A percentile compares a stretch with the other conserved stretches of the same genome.
Conservation (phyloP, 2,329 filamentous ascomycete genomes). For the Microsporum audouinii region DNA sequence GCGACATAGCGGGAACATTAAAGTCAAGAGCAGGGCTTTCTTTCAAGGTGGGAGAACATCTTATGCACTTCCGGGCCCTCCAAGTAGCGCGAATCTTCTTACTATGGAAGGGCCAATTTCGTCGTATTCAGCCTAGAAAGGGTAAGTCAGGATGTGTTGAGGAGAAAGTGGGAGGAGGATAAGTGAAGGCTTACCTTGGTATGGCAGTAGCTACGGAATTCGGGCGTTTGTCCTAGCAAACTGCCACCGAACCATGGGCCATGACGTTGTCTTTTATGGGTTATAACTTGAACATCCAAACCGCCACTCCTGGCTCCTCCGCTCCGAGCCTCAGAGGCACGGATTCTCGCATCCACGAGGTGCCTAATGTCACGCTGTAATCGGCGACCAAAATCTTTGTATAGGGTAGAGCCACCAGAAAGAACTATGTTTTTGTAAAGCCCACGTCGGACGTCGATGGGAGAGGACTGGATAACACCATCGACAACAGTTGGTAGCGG, state of each 20-base stretch:
- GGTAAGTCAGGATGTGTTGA: slow-evolving; percentile 3
- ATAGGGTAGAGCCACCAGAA: slow-evolving; percentile 90
- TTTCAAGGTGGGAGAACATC: not conserved
- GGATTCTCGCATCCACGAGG: slow-evolving; percentile 83
- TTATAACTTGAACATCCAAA: slow-evolving; percentile 91
- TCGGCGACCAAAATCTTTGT: slow-evolving; percentile 94
- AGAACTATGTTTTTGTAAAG: slow-evolving; percentile 99
- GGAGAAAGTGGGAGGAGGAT: slow-evolving; percentile 3
- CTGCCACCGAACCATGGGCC: slow-evolving; percentile 98
- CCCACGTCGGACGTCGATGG: slow-evolving; percentile 91
- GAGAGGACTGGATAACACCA: slow-evolving; percentile 90
- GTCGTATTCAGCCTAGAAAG: slow-evolving; percentile 55
- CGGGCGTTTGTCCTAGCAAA: slow-evolving; percentile 89
- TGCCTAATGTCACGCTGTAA: slow-evolving; percentile 96
- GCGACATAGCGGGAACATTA: not conserved
- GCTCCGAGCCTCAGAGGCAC: slow-evolving; percentile 80
- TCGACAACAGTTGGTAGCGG: slow-evolving; percentile 91
- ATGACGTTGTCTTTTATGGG: slow-evolving; percentile 93
- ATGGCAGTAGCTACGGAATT: slow-evolving; percentile 98
- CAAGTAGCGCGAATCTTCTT: slow-evolving; percentile 81
- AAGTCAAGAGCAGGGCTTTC: not conserved
- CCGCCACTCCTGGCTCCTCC: slow-evolving; percentile 89
- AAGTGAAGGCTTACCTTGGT: slow-evolving; percentile 51
- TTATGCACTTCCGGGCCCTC: slow-evolving; percentile 61
- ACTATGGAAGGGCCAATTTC: slow-evolving; percentile 95